Percentiles rank a stretch among this genome's conserved stretches.
phyloP scores from a whole-genome alignment of 768 basidiomycete species.

The Kwoniella newhampshirensis region DNA sequence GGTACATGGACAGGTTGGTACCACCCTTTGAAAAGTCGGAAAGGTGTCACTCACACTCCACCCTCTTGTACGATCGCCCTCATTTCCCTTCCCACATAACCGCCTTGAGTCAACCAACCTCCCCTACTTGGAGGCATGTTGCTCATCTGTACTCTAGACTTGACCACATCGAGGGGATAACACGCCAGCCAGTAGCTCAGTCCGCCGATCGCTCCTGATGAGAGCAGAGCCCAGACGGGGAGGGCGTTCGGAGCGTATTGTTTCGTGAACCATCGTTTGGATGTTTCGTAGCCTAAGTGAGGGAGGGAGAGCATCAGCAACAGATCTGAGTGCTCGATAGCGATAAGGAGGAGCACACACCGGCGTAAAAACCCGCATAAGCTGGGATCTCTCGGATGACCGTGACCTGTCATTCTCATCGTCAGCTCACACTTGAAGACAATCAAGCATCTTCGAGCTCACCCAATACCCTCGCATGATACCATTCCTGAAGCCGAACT shows the following conservation, averaged over 20 bases:
- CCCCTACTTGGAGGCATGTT: conserved; percentile 67
- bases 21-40: conserved; percentile 57
- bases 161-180: conserved; percentile 89
- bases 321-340: conserved; percentile 1
- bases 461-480: conserved; percentile 99
- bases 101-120: conserved; percentile 54
- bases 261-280: conserved; percentile 71
- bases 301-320: neutral
- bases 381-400: conserved; percentile 92
- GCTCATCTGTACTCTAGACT: conserved; percentile 83
- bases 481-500: conserved; percentile 82
- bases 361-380: conserved; percentile 72
- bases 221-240: conserved; percentile 34
- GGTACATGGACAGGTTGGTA: neutral
- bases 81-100: conserved; percentile 74
- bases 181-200: conserved; percentile 91
- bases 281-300: conserved; percentile 74
- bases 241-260: conserved; percentile 12
- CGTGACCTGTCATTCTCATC: conserved; percentile 66
- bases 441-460: no score
- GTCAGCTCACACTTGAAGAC: neutral
- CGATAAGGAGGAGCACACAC: conserved; percentile 46
- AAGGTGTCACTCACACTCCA: conserved; percentile 67
- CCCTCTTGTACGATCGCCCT: conserved; percentile 66
- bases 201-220: conserved; percentile 57